Evolutionary conservation across 192 early-diverging fungal genomes (phyloP).

Genomic region (Backusella australiensis): DNA sequence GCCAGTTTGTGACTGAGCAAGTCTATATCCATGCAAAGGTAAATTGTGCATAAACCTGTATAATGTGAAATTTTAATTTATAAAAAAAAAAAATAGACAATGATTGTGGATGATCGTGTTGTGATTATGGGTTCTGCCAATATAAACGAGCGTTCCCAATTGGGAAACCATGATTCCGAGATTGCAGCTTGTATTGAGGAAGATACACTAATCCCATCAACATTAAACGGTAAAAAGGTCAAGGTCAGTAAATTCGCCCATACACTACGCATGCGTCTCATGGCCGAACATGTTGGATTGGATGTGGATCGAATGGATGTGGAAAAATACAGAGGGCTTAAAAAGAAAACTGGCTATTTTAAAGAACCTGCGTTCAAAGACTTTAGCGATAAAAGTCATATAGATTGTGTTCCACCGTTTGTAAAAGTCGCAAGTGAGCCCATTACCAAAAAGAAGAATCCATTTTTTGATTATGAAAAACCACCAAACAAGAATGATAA

Average conservation of each 20-base stretch:
- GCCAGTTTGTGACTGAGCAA: slow-evolving; percentile 70
- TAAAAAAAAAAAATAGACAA: slow-evolving; percentile 26
- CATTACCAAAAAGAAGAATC: background rate
- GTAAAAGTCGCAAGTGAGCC: background rate
- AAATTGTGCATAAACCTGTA: background rate
- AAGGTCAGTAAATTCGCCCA: slow-evolving; percentile 71
- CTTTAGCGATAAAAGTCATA: background rate
- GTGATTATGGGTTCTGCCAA: slow-evolving; percentile 86
- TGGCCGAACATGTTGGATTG: slow-evolving; percentile 76
- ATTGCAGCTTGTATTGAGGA: slow-evolving; percentile 71
- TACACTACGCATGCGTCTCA: slow-evolving; percentile 68
- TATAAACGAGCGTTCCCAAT: slow-evolving; percentile 85
- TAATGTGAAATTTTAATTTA: slow-evolving; percentile 1
- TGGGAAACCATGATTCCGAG: slow-evolving; percentile 79
- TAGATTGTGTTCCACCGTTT: background rate
- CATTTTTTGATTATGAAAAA: background rate
- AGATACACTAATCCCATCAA: slow-evolving; percentile 61
- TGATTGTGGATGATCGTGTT: slow-evolving; percentile 84
- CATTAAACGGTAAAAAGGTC: slow-evolving; percentile 65
- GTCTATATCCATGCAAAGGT: slow-evolving; percentile 89
- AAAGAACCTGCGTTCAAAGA: background rate
- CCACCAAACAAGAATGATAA: background rate
- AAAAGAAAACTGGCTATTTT: background rate
- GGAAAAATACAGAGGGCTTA: background rate
- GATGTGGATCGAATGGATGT: slow-evolving; percentile 25